Evolutionary conservation across 345 rosid species (phyloP).

Genomic region (Eucalyptus erythrocorys): DNA sequence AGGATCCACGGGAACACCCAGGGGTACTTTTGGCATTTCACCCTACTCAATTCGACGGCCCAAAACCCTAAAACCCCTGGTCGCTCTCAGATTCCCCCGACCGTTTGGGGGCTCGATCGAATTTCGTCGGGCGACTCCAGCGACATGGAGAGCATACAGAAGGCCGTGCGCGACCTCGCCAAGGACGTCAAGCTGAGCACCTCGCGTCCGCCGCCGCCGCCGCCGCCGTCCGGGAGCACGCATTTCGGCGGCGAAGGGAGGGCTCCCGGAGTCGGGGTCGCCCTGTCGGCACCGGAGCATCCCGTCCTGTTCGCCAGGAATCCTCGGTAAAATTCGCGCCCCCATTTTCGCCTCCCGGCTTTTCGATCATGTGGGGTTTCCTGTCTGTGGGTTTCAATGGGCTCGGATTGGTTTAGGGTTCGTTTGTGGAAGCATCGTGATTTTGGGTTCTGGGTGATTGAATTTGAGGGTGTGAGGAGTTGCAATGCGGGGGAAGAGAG

Average conservation of each 20-base stretch:
- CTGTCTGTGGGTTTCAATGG: too few species aligned
- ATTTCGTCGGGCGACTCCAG: neutral
- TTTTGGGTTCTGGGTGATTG: neutral
- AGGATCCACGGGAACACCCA: neutral
- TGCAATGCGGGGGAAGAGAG: neutral
- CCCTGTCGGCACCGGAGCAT: neutral
- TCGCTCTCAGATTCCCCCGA: neutral
- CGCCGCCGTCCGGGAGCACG: neutral
- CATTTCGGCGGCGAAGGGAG: neutral
- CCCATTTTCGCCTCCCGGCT: neutral
- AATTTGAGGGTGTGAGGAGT: neutral
- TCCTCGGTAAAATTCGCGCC: neutral
- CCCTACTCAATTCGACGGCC: neutral
- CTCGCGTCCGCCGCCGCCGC: neutral
- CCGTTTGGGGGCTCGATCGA: neutral
- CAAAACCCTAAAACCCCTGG: neutral
- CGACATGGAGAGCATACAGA: constrained; percentile 1
- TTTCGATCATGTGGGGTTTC: too few species aligned
- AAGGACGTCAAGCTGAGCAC: neutral
- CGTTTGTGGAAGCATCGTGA: neutral
- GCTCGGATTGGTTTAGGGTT: neutral
- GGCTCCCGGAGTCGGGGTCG: neutral
- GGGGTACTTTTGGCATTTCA: neutral
- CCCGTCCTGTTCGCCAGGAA: neutral
- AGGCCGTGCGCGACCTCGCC: neutral